These are phyloP conservation scores for Acanthamoeba lenticulata DNA, from an alignment of 208 protist genomes.

Conservation along the genomic window DNA sequence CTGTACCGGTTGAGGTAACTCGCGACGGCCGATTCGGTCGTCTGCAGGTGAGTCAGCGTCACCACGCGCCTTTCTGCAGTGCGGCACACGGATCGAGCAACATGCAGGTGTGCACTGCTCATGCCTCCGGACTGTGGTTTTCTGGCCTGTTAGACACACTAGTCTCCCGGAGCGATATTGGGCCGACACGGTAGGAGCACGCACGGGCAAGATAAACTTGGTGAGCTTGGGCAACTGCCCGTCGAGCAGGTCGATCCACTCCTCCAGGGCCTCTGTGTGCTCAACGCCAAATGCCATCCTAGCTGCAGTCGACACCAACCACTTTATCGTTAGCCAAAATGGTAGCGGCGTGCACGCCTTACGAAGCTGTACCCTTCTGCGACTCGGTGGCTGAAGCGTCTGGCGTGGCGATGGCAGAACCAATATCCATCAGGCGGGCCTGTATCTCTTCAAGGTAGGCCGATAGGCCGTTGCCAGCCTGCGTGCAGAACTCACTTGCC, in stretches of 20 bases:
- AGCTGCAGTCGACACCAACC: too few relatives aligned
- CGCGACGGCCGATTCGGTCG: background rate
- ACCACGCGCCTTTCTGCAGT: slow-evolving; percentile 11
- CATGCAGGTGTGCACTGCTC: slow-evolving; percentile 52
- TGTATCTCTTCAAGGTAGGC: slow-evolving; percentile 73
- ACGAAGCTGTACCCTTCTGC: slow-evolving; percentile 36
- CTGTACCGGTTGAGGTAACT: slow-evolving; percentile 29
- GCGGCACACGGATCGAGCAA: slow-evolving; percentile 15
- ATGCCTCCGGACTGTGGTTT: slow-evolving; percentile 42
- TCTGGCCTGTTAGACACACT: too few relatives aligned
- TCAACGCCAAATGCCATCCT: background rate
- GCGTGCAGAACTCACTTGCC: slow-evolving; percentile 35
- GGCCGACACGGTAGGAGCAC: background rate
- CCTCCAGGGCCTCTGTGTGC: slow-evolving; percentile 16
- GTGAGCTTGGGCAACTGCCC: slow-evolving; percentile 22
- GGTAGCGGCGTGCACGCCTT: too few relatives aligned
- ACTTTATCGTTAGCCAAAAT: too few relatives aligned
- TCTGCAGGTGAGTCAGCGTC: background rate
- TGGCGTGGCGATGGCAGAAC: slow-evolving; percentile 76
- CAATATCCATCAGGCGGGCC: slow-evolving; percentile 75
- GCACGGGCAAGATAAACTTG: slow-evolving; percentile 60
- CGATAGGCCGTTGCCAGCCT: slow-evolving; percentile 38
- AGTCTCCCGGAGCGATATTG: too few relatives aligned
- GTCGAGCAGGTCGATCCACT: slow-evolving; percentile 53
- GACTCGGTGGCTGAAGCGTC: background rate